Evolutionary conservation across 805 yeast genomes (phyloP).

Genomic region (Candida vaughaniae): DNA sequence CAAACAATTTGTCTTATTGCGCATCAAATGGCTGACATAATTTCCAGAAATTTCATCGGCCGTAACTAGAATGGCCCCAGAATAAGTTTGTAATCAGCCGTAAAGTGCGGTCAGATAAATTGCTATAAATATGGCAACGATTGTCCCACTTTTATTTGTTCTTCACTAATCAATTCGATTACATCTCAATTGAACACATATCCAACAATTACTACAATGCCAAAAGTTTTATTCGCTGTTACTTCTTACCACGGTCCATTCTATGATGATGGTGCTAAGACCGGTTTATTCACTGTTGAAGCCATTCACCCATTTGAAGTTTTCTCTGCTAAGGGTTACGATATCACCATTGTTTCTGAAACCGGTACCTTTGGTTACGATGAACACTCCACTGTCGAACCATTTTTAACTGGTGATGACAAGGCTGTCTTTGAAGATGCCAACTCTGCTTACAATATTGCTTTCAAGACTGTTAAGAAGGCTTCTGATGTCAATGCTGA

Average conservation of each 20-base stretch:
- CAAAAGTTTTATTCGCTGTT: conserved; percentile 44
- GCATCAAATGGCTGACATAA: too few species aligned
- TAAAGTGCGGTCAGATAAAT: too few species aligned
- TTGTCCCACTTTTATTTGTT: neutral
- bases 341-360: conserved; percentile 58
- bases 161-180: neutral
- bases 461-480: conserved; percentile 41
- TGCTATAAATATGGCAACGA: conserved; percentile 1
- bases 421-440: conserved; percentile 35
- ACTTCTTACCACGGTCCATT: conserved; percentile 45
- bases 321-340: conserved; percentile 47
- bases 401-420: conserved; percentile 44
- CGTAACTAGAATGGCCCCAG: too few species aligned
- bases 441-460: conserved; percentile 37
- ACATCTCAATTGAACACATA: too few species aligned
- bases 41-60: too few species aligned
- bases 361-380: conserved; percentile 59
- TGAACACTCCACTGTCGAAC: conserved; percentile 47
- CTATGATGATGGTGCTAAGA: conserved; percentile 56
- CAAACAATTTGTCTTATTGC: too few species aligned
- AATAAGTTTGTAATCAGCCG: too few species aligned
- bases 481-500: conserved; percentile 48
- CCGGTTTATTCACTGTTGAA: conserved; percentile 62
- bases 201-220: too few species aligned
- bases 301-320: conserved; percentile 58